Evolutionary conservation across 2,329 filamentous ascomycete genomes (phyloP), one percentile per base, ranked within the genome.

Genomic region (Colletotrichum costaricense): DNA sequence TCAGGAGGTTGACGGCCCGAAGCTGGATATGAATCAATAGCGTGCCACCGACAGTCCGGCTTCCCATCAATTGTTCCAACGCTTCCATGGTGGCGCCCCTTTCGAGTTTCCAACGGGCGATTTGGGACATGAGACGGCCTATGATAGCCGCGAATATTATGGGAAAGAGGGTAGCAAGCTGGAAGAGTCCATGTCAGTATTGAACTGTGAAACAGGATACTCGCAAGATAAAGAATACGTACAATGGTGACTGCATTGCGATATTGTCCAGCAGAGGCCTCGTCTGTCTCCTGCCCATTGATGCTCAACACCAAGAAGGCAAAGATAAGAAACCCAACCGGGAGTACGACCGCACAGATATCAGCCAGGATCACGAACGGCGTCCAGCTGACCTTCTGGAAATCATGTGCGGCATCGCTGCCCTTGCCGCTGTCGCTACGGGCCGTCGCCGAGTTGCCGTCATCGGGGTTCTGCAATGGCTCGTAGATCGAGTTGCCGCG

Each of bases 1-100:
- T 76, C 6, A 81, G 72, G 5, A 76, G 22, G 63, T 80, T 80
- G 59, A 80, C 71, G 2, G 76, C 74, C 24, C 76, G 71, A 5
- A 81, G 75, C 55, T 76, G 72, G 12, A 80, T 64, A 35, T 78
- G 78, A 11, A 79, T 79, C 1, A 72, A 59, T 19, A 81, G 58
- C 12, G 79, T 74, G 22, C 77, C 76, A 14, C 74, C 76, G 11
- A 81, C 75, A 1, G 80, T 80, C 26, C 78, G 77, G 56, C 79
- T 80, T 52, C 79, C 80, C 71, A 79, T 76, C 5, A 79, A 69
- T 55, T 80, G 78, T 58, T 81, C 79, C 4, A 81, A 67, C 9
- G 72, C 65, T 9, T 75, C 76, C 2, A 80, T 70, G 3, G 73
- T 77, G n/a, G 76, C 74, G 14, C 79, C 79, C 38, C 75, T 67